Conservation (phyloP, 1,284 basidiomycete genomes). For the Leucoagaricus sp. region DNA sequence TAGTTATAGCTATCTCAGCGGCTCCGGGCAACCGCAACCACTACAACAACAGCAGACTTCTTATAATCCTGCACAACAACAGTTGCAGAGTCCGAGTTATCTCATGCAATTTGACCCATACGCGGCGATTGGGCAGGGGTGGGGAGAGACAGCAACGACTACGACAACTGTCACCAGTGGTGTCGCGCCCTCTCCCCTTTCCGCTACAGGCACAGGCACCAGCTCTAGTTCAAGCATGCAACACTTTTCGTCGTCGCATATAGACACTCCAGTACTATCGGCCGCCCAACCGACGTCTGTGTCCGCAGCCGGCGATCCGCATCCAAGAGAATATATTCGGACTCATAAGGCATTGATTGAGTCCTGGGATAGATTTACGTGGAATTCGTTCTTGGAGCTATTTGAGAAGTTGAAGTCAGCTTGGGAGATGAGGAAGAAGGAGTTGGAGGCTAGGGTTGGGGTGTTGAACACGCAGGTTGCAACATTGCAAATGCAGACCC, state of each 20-base stretch:
- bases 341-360: slow-evolving; percentile 56
- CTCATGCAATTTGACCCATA: slow-evolving; percentile 60
- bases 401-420: slow-evolving; percentile 55
- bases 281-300: slow-evolving; percentile 18
- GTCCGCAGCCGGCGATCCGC: slow-evolving; percentile 40
- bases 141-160: slow-evolving; percentile 31
- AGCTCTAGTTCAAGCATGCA: slow-evolving; percentile 1
- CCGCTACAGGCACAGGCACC: slow-evolving; percentile 19
- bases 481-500: slow-evolving; percentile 38
- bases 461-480: slow-evolving; percentile 34
- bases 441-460: slow-evolving; percentile 41
- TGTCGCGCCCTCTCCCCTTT: background rate
- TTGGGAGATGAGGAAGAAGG: slow-evolving; percentile 52
- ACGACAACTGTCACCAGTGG: slow-evolving; percentile 17
- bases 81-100: slow-evolving; percentile 43
- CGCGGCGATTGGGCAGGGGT: slow-evolving; percentile 39
- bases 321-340: slow-evolving; percentile 59
- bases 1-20: slow-evolving; percentile 44
- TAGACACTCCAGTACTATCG: slow-evolving; percentile 14
- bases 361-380: slow-evolving; percentile 55
- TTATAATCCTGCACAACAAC: slow-evolving; percentile 32
- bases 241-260: slow-evolving; percentile 14
- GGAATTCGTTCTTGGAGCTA: slow-evolving; percentile 55
- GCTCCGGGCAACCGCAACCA: slow-evolving; percentile 26
- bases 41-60: slow-evolving; percentile 21